Evolutionary conservation across 2,329 filamentous ascomycete genomes (phyloP).

Genomic region (Teratosphaeria viscida): DNA sequence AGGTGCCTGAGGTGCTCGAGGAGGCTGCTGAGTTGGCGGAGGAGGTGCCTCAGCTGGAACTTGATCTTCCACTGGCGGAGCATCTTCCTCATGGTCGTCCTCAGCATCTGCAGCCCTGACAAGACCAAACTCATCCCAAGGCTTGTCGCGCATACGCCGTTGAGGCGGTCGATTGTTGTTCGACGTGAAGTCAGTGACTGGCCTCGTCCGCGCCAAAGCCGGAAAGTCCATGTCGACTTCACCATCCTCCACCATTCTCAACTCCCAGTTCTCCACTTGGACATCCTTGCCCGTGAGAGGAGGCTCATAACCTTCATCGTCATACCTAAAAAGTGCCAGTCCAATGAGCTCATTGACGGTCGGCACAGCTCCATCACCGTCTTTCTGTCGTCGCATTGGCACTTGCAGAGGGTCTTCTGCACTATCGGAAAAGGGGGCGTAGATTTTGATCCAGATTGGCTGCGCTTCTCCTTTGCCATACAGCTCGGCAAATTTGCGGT

Average conservation of each 20-base stretch:
- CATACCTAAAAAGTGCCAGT: slow-evolving; percentile 65
- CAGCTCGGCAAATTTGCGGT: slow-evolving; percentile 65
- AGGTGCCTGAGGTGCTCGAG: slow-evolving; percentile 20
- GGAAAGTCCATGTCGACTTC: slow-evolving; percentile 82
- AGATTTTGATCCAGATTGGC: slow-evolving; percentile 67
- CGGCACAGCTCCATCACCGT: slow-evolving; percentile 54
- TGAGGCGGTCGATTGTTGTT: slow-evolving; percentile 62
- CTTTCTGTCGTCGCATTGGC: slow-evolving; percentile 57
- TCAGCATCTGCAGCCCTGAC: slow-evolving; percentile 58
- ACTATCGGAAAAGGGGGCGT: slow-evolving; percentile 58
- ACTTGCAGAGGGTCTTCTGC: slow-evolving; percentile 60
- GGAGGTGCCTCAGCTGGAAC: neutral
- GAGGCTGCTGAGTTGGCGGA: slow-evolving; percentile 12
- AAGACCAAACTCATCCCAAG: slow-evolving; percentile 73
- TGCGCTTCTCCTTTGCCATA: slow-evolving; percentile 70
- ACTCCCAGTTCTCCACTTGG: slow-evolving; percentile 72
- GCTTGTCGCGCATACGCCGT: slow-evolving; percentile 59
- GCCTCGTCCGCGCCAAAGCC: slow-evolving; percentile 61
- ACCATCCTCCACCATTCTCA: slow-evolving; percentile 74
- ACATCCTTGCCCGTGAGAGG: slow-evolving; percentile 53
- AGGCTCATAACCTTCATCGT: slow-evolving; percentile 64
- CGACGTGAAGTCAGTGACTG: slow-evolving; percentile 65
- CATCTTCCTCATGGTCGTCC: slow-evolving; percentile 58
- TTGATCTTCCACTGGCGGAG: slow-evolving; percentile 7
- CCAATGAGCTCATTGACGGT: slow-evolving; percentile 75